Percentiles rank a stretch among this genome's conserved stretches.
Conservation (phyloP, 106 monocot genomes). For the Narthecium ossifragum region DNA sequence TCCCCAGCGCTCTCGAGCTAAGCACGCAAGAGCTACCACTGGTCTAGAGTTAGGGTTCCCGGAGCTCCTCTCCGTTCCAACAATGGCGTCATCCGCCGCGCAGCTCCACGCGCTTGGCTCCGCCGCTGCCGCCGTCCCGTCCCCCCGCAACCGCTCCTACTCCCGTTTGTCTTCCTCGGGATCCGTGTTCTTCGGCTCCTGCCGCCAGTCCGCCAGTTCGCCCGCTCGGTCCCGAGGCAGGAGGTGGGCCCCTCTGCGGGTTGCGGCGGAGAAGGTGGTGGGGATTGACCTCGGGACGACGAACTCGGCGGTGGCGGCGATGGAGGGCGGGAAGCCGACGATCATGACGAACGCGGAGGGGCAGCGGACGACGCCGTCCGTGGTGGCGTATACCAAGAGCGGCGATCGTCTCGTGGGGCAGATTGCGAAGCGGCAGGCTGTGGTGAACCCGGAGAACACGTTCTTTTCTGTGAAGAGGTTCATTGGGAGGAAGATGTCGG, state of each 20-base stretch:
- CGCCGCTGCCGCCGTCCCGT: slow-evolving; percentile 4
- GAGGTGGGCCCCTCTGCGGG: slow-evolving; percentile 26
- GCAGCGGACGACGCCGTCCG: slow-evolving; percentile 92
- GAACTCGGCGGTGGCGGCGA: slow-evolving; percentile 97
- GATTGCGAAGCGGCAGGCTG: slow-evolving; percentile 95
- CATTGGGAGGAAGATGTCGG: slow-evolving; percentile 87
- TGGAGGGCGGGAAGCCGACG: slow-evolving; percentile 97
- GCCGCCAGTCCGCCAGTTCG: neutral
- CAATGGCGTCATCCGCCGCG: slow-evolving; percentile 34
- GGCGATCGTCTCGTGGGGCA: slow-evolving; percentile 88
- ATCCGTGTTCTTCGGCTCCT: slow-evolving; percentile 21
- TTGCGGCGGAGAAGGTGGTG: slow-evolving; percentile 73
- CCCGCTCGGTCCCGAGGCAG: neutral
- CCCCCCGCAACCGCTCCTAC: slow-evolving; percentile 13
- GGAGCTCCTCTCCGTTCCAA: neutral
- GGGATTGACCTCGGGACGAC: slow-evolving; percentile 96
- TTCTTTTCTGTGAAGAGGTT: slow-evolving; percentile 95
- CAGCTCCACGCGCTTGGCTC: slow-evolving; percentile 30
- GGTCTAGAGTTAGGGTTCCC: neutral
- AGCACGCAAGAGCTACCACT: no score
- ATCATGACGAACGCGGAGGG: slow-evolving; percentile 95
- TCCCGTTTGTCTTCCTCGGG: slow-evolving; percentile 20
- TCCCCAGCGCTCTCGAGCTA: neutral
- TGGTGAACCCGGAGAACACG: slow-evolving; percentile 95
- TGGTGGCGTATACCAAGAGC: slow-evolving; percentile 90